Conservation (phyloP, 495 filamentous ascomycete genomes). For the Wilcoxina mikolae region DNA sequence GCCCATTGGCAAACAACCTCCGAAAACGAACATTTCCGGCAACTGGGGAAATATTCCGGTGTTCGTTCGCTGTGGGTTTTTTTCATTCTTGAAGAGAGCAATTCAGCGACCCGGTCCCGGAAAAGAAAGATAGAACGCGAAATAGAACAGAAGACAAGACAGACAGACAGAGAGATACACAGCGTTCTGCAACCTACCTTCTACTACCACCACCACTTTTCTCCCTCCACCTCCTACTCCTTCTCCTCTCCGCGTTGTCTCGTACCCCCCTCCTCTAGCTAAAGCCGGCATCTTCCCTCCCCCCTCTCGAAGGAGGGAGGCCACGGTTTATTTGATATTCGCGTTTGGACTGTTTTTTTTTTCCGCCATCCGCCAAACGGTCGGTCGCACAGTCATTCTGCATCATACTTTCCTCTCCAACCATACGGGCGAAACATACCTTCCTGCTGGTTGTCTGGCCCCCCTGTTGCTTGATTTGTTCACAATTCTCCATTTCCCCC, state of each 20-base stretch:
- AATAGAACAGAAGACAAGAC: not conserved
- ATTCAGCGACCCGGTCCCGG: not conserved
- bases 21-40: no score
- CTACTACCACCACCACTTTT: slow-evolving; percentile 1
- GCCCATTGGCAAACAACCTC: no score
- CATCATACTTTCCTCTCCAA: slow-evolving; percentile 7
- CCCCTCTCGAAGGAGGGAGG: not conserved
- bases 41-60: no score
- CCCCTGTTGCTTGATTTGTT: slow-evolving; percentile 19
- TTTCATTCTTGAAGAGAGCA: no score
- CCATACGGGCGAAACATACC: slow-evolving; percentile 15
- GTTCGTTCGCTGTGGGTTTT: not conserved
- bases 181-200: slow-evolving; percentile 8
- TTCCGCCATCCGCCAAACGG: slow-evolving; percentile 15
- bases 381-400: slow-evolving; percentile 9
- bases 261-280: slow-evolving; percentile 3
- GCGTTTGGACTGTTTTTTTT: not conserved
- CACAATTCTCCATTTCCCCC: slow-evolving; percentile 2
- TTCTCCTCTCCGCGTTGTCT: slow-evolving; percentile 10
- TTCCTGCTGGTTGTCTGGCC: slow-evolving; percentile 1
- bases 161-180: slow-evolving; percentile 10
- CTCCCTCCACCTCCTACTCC: slow-evolving; percentile 5
- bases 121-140: not conserved
- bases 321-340: not conserved
- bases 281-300: slow-evolving; percentile 9